A percentile compares a stretch with the other conserved stretches of the same genome.
These are phyloP conservation scores for Nicotiana noctiflora DNA, from an alignment of 257 asterid species.

Conservation along the genomic window DNA sequence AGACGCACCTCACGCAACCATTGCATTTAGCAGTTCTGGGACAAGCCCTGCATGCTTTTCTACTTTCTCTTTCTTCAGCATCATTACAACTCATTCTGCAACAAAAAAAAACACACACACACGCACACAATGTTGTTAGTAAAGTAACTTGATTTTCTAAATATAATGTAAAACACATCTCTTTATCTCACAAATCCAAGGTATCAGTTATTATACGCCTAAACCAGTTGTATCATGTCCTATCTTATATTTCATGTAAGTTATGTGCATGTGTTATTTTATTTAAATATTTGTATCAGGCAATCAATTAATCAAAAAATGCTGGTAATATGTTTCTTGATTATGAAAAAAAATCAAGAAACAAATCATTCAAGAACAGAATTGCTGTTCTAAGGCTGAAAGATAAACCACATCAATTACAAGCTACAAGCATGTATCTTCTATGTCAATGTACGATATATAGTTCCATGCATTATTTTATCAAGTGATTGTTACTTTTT, in stretches of 20 bases:
- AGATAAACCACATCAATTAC: not conserved
- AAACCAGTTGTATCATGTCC: no score
- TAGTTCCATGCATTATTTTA: not conserved
- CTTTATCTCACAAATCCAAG: no score
- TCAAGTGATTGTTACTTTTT: not conserved
- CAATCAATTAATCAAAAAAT: not conserved
- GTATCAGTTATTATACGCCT: no score
- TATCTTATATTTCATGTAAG: no score
- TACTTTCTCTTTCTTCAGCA: conserved; percentile 26
- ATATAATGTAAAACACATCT: no score
- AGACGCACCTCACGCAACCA: conserved; percentile 37
- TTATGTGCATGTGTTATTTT: no score
- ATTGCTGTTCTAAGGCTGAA: not conserved
- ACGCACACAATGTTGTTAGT: not conserved
- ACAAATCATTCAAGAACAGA: not conserved
- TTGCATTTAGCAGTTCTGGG: conserved; percentile 20
- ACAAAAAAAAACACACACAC: not conserved
- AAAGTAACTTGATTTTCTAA: not conserved
- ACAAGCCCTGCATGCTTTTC: conserved; percentile 27
- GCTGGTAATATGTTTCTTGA: not conserved
- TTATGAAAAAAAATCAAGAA: no score
- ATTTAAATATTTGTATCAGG: no score
- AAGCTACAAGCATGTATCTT: not conserved
- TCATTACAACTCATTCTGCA: conserved; percentile 21
- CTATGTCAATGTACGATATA: not conserved